Evolutionary conservation across 2,329 filamentous ascomycete genomes (phyloP), one percentile per base, ranked within the genome.

Genomic region (Cadophora malorum): DNA sequence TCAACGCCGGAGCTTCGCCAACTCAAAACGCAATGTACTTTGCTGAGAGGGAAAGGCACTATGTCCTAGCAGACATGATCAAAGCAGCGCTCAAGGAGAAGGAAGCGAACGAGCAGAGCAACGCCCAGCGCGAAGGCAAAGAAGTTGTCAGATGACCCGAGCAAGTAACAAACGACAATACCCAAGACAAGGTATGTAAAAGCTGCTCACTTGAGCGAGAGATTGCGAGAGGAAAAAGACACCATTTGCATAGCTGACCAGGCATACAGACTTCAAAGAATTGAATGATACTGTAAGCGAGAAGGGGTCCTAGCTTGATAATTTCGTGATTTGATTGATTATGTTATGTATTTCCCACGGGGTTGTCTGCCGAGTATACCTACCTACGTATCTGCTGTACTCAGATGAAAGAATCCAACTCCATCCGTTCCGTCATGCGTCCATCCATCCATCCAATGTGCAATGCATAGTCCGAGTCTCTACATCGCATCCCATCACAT

Each of bases 1-100:
- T 70, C 33, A 52, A 63, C 10, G 62, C 61, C 41, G 67, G 67
- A 38, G 69, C 69, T 23, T 33, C 45, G 60, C 55, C 56, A 6
- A 33, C 49, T 12, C 61, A 41, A n/a, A 31, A 5, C 14, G 61
- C 31, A n/a, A 19, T 52, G 7, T 4, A 38, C 23, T 31, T 28
- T 14, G 59, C 59, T 19, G 59, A 62, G 10, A 19, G 21, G 23
- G 1, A 50, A 3, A 16, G 21, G 6, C 12, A 62, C 9, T 62
- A n/a, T 19, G 41, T 62, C 8, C 33, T 62, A 33, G 59, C 59
- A 19, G 59, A 62, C 9, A 47, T 62, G 23, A 47, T 62, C 25
- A 62, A 41, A 49, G 59, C 25, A 5, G 59, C 38, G 12, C n/a
- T 62, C 2, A 2, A 25, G 14, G 28, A 31, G 2, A 47, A 4